Evolutionary conservation across 2,329 filamentous ascomycete species (phyloP).

Genomic region (Colletotrichum ledebouriae): DNA sequence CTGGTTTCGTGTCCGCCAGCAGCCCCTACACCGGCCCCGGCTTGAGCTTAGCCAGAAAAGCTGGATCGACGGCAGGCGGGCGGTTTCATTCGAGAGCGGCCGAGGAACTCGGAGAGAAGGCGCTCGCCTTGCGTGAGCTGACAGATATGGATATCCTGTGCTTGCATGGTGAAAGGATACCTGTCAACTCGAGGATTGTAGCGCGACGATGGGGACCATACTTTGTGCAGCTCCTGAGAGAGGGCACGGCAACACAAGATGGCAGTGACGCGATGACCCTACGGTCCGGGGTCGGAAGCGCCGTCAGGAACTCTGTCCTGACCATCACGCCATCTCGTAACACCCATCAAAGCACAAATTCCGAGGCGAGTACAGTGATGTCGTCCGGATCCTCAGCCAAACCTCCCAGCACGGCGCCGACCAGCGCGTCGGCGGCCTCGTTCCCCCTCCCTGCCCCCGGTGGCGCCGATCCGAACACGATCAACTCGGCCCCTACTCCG

Average conservation of each 20-base stretch:
- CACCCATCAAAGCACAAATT: slow-evolving; percentile 62
- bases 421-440: slow-evolving; percentile 53
- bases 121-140: slow-evolving; percentile 84
- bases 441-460: slow-evolving; percentile 43
- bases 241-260: slow-evolving; percentile 80
- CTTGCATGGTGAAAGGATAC: slow-evolving; percentile 89
- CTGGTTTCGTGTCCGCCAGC: slow-evolving; percentile 87
- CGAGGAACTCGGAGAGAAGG: slow-evolving; percentile 86
- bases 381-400: slow-evolving; percentile 57
- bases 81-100: slow-evolving; percentile 82
- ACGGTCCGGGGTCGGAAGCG: slow-evolving; percentile 71
- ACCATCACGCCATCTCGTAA: slow-evolving; percentile 82
- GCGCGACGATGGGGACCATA: slow-evolving; percentile 94
- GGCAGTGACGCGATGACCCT: slow-evolving; percentile 83
- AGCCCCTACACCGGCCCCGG: slow-evolving; percentile 72
- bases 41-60: slow-evolving; percentile 70
- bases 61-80: slow-evolving; percentile 78
- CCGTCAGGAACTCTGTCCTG: slow-evolving; percentile 81
- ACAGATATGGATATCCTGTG: slow-evolving; percentile 98
- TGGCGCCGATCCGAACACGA: slow-evolving; percentile 59
- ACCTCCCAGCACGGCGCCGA: slow-evolving; percentile 59
- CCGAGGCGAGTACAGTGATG: slow-evolving; percentile 58
- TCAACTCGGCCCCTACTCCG: slow-evolving; percentile 71
- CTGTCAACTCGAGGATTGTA: slow-evolving; percentile 91
- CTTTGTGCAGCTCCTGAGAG: slow-evolving; percentile 90